phyloP scores from a whole-genome alignment of 2,329 filamentous ascomycete species.

The Diaporthe velutina region DNA sequence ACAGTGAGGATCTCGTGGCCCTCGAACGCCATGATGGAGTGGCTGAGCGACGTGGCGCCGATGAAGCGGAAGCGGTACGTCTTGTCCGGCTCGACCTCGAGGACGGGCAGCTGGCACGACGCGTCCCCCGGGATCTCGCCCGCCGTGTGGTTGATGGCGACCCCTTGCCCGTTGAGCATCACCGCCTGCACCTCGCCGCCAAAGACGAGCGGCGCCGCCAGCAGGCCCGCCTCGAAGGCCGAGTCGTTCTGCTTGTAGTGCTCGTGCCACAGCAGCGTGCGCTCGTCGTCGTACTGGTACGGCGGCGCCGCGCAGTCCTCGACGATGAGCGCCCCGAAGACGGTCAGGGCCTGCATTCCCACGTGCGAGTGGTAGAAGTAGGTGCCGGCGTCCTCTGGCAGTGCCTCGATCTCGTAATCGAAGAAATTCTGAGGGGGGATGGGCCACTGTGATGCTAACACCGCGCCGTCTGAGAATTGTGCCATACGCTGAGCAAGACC shows the following conservation, averaged over 20 bases:
- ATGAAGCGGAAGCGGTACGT: slow-evolving; percentile 74
- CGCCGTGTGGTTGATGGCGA: slow-evolving; percentile 52
- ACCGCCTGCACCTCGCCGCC: slow-evolving; percentile 70
- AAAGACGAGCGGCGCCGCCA: slow-evolving; percentile 65
- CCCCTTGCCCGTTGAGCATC: slow-evolving; percentile 68
- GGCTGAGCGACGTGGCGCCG: slow-evolving; percentile 66
- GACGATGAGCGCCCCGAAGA: slow-evolving; percentile 70
- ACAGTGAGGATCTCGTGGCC: slow-evolving; percentile 67
- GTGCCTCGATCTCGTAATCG: slow-evolving; percentile 73
- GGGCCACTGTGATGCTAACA: slow-evolving; percentile 73
- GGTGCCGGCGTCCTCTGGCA: slow-evolving; percentile 67
- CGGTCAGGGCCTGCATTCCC: slow-evolving; percentile 71
- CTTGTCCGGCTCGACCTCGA: slow-evolving; percentile 70
- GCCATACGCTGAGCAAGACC: slow-evolving; percentile 70
- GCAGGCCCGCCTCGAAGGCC: slow-evolving; percentile 63
- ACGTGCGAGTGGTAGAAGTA: slow-evolving; percentile 80
- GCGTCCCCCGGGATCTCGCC: slow-evolving; percentile 45
- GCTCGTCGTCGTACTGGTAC: slow-evolving; percentile 73
- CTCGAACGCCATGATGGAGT: slow-evolving; percentile 67
- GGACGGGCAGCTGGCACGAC: slow-evolving; percentile 61
- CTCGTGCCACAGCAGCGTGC: slow-evolving; percentile 67
- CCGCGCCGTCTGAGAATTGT: slow-evolving; percentile 75
- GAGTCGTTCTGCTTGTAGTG: slow-evolving; percentile 68
- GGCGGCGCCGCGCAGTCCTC: slow-evolving; percentile 61
- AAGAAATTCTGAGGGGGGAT: slow-evolving; percentile 73